phyloP scores from a whole-genome alignment of 108 stramenopile genomes.

The Aurantiochytrium sp. region DNA sequence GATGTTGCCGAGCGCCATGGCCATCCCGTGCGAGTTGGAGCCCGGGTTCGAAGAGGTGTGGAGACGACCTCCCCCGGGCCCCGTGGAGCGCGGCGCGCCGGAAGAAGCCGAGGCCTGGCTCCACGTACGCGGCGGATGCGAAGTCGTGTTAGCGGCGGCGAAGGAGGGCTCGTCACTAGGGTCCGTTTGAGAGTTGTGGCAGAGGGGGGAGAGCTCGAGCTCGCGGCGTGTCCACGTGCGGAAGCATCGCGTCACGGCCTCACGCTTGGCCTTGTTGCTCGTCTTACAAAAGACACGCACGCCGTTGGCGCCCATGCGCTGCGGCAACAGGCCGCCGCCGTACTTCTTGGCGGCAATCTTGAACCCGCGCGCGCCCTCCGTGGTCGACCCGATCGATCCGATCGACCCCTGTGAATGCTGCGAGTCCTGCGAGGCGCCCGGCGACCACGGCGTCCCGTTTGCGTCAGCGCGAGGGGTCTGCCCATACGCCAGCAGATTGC shows the following conservation, averaged over 20 bases:
- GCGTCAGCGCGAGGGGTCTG: background rate
- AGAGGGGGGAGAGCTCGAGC: background rate
- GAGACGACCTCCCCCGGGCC: background rate
- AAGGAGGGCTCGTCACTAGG: background rate
- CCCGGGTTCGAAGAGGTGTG: no score
- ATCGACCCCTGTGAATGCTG: background rate
- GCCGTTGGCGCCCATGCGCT: slow-evolving; percentile 5
- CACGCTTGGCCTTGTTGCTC: background rate
- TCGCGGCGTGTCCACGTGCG: slow-evolving; percentile 5
- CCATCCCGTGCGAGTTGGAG: no score
- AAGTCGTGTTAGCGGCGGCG: no score
- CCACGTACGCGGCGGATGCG: background rate
- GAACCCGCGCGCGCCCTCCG: background rate
- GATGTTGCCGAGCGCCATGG: background rate
- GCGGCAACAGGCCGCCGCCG: background rate
- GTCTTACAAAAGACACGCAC: slow-evolving; percentile 22
- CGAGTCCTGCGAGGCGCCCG: background rate
- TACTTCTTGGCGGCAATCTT: background rate
- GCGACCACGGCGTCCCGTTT: background rate
- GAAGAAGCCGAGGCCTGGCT: background rate
- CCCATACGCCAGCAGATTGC: background rate
- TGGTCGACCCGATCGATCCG: background rate
- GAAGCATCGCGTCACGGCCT: background rate
- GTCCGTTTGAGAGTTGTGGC: slow-evolving; percentile 18
- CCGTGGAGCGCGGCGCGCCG: background rate